These are phyloP conservation scores for Paramarasmius palmivorus DNA, from an alignment of 1,284 basidiomycete genomes.

Conservation along the genomic window DNA sequence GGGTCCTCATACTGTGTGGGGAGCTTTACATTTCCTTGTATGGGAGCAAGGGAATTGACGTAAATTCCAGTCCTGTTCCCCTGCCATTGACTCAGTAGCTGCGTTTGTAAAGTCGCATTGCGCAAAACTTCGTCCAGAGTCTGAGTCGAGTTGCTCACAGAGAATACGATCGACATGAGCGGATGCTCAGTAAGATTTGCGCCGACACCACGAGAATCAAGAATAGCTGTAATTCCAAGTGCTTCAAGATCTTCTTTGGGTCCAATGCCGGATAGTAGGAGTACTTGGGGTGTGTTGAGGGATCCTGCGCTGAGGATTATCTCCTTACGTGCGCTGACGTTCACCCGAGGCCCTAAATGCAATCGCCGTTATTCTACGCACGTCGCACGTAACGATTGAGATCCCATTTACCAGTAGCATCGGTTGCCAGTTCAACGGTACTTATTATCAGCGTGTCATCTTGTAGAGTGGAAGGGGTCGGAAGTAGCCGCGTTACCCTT, in stretches of 20 bases:
- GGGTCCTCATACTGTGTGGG: constrained; percentile 15
- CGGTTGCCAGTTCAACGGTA: too few relatives aligned
- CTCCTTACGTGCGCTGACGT: constrained; percentile 16
- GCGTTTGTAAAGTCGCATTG: constrained; percentile 6
- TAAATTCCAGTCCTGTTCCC: constrained; percentile 5
- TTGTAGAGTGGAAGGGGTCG: too few relatives aligned
- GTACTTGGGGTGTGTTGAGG: constrained; percentile 15
- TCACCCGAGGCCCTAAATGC: neutral
- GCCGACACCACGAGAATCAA: constrained; percentile 19
- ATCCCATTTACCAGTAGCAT: too few relatives aligned
- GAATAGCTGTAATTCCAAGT: constrained; percentile 11
- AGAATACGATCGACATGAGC: constrained; percentile 9
- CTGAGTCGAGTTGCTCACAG: constrained; percentile 11
- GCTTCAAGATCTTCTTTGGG: constrained; percentile 10
- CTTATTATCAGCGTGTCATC: too few relatives aligned
- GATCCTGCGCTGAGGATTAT: constrained; percentile 19
- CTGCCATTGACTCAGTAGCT: constrained; percentile 14
- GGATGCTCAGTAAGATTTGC: constrained; percentile 19
- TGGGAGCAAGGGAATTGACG: neutral
- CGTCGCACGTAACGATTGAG: too few relatives aligned
- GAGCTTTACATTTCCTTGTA: neutral
- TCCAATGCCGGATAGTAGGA: constrained; percentile 20
- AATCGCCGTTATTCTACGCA: neutral
- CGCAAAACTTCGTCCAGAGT: constrained; percentile 15
- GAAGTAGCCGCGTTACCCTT: constrained; percentile 37